Evolutionary conservation across 2,329 filamentous ascomycete genomes (phyloP), one percentile per base, ranked within the genome.

Genomic region (Xylaria sp.): DNA sequence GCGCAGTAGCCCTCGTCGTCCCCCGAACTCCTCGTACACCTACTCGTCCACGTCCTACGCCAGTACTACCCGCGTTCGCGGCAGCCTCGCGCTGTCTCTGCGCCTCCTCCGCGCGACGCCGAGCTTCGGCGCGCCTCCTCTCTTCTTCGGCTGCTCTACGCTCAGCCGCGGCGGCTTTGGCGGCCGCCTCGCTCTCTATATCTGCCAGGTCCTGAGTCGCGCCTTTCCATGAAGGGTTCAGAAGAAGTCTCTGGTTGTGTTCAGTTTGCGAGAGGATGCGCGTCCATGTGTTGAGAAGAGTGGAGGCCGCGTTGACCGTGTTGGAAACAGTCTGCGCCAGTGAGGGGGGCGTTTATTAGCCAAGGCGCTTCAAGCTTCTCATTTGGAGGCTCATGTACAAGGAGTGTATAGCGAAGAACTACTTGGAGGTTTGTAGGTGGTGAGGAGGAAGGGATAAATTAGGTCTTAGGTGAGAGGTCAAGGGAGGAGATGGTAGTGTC

Each of bases 181-280:
- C 84, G 13, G 90, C 79, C 2, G 90, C 90, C 78, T 98, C 95
- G 63, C 90, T 91, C 80, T 98, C 95, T 65, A 94, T 88, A 69
- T 97, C 94, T n/a, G 89, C 86, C 48, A 97, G 82, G 81, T 99
- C 96, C 77, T 94, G 90, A 4, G 89, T 92, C 34, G 94, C 92
- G 66, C 96, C 96, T 78, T 95, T 91, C 94, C 95, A 99, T 67
- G 89, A 86, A 1, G 94, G 92, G 77, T 97, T 92, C 55, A 98
- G 86, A 54, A 99, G 91, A 60, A 99, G 85, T 28, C 96, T 90
- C 80, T 98, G 94, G 78, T 97, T 98, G 82, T 99, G 96, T 81
- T 99, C 96, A 4, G 96, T 98, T 81, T 99, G 96, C 7, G 94
- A 96, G 13, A 99, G 88, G 73, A 99, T 98, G 62, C 94, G 91